phyloP scores from a whole-genome alignment of 2,329 filamentous ascomycete species.

The Knufia petricola region DNA sequence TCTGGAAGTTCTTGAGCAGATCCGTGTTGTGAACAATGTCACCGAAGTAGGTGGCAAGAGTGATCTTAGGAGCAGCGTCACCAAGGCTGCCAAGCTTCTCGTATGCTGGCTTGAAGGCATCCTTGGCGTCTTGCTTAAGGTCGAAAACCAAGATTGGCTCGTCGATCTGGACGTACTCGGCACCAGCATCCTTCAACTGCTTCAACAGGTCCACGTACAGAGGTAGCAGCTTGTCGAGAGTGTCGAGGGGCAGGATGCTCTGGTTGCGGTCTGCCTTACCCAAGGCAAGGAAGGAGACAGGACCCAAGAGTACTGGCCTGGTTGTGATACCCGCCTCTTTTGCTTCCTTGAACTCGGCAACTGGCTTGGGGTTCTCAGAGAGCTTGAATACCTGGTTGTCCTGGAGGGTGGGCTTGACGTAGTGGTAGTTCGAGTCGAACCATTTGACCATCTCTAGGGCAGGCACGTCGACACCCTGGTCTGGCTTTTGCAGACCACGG shows the following conservation, averaged over 20 bases:
- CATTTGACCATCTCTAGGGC: slow-evolving; percentile 99
- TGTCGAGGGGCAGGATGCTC: slow-evolving; percentile 82
- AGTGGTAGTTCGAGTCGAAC: slow-evolving; percentile 99
- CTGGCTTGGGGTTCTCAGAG: slow-evolving; percentile 77
- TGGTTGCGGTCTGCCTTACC: slow-evolving; percentile 97
- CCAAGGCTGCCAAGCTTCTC: slow-evolving; percentile 68
- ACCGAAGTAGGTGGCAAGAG: slow-evolving; percentile 96
- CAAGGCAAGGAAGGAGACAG: slow-evolving; percentile 93
- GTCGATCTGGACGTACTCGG: slow-evolving; percentile 94
- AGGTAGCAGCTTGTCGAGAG: slow-evolving; percentile 85
- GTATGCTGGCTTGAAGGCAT: slow-evolving; percentile 95
- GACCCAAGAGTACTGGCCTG: slow-evolving; percentile 87
- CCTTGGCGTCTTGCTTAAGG: slow-evolving; percentile 79
- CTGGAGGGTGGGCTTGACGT: slow-evolving; percentile 97
- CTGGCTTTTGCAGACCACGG: slow-evolving; percentile 90
- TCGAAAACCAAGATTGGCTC: slow-evolving; percentile 96
- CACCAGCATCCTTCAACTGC: slow-evolving; percentile 92
- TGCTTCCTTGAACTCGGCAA: slow-evolving; percentile 88
- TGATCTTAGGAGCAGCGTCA: slow-evolving; percentile 72
- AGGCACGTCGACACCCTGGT: slow-evolving; percentile 68
- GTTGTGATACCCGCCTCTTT: slow-evolving; percentile 93
- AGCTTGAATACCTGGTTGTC: slow-evolving; percentile 96
- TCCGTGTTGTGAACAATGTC: slow-evolving; percentile 99
- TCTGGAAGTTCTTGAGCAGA: slow-evolving; percentile 61
- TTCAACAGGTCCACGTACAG: slow-evolving; percentile 87